These are phyloP conservation scores for Rheum nobile DNA, from an alignment of 148 eudicot species.

Conservation along the genomic window DNA sequence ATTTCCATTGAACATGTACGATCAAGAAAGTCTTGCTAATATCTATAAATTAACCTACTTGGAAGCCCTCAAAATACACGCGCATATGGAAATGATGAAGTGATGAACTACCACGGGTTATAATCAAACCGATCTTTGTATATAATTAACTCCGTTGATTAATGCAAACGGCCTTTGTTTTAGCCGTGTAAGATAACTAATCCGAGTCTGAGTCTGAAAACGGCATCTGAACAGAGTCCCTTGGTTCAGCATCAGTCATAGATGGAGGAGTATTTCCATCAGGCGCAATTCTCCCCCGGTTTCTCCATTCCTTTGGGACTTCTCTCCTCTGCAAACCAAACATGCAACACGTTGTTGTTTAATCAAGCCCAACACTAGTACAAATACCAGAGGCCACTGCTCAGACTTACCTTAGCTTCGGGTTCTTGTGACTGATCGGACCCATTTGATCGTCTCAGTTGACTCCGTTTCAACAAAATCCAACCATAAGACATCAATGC, in stretches of 20 bases:
- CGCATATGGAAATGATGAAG: neutral
- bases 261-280: conserved; percentile 52
- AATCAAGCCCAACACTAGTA: neutral
- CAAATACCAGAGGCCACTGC: neutral
- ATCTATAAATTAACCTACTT: neutral
- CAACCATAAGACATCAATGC: conserved; percentile 67
- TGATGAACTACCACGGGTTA: too few species aligned
- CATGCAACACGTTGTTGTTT: neutral
- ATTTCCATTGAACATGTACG: neutral
- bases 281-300: conserved; percentile 25
- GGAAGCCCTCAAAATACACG: neutral
- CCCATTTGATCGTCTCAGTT: conserved; percentile 23
- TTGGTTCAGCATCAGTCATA: conserved; percentile 58
- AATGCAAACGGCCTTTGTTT: neutral
- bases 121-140: neutral
- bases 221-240: conserved; percentile 53
- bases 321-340: conserved; percentile 41
- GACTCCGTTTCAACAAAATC: conserved; percentile 63
- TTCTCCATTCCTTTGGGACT: conserved; percentile 41
- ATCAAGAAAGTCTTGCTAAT: neutral
- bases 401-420: conserved; percentile 26
- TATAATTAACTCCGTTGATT: neutral
- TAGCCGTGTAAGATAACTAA: neutral
- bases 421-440: conserved; percentile 25
- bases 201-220: conserved; percentile 59